Evolutionary conservation across 179 eudicot genomes (phyloP).

Genomic region (Beta macrorhiza): DNA sequence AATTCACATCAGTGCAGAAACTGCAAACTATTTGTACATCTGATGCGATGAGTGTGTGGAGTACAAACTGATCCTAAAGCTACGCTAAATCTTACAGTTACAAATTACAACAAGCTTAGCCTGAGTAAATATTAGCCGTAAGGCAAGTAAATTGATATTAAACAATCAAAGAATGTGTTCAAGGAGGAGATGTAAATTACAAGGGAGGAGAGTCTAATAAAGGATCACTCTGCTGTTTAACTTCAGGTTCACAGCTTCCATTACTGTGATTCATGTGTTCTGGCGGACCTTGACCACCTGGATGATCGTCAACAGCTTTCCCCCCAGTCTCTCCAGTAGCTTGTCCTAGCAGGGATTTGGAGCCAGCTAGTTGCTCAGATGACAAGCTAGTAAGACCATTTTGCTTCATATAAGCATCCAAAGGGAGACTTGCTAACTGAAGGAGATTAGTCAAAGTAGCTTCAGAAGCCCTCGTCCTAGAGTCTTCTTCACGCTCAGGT

Average conservation of each 20-base stretch:
- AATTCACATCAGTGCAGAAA: not conserved
- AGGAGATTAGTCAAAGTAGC: slow-evolving; percentile 55
- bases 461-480: slow-evolving; percentile 20
- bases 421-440: slow-evolving; percentile 49
- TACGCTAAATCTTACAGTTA: not conserved
- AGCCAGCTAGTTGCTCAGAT: slow-evolving; percentile 48
- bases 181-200: slow-evolving; percentile 1
- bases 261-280: slow-evolving; percentile 30
- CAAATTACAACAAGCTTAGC: slow-evolving; percentile 13
- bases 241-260: slow-evolving; percentile 32
- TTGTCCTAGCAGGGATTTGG: slow-evolving; percentile 39
- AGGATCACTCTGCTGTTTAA: slow-evolving; percentile 32
- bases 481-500: slow-evolving; percentile 42
- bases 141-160: slow-evolving; percentile 8
- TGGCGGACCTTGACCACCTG: slow-evolving; percentile 19
- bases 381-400: slow-evolving; percentile 48
- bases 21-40: slow-evolving; percentile 13
- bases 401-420: slow-evolving; percentile 58
- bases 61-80: slow-evolving; percentile 15
- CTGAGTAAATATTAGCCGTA: slow-evolving; percentile 8
- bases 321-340: slow-evolving; percentile 32
- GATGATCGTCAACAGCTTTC: slow-evolving; percentile 30
- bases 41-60: slow-evolving; percentile 5
- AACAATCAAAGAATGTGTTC: slow-evolving; percentile 17
- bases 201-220: slow-evolving; percentile 18